These are phyloP conservation scores for Xylaria sp. DNA, from an alignment of 2,329 filamentous ascomycete genomes.

Conservation along the genomic window DNA sequence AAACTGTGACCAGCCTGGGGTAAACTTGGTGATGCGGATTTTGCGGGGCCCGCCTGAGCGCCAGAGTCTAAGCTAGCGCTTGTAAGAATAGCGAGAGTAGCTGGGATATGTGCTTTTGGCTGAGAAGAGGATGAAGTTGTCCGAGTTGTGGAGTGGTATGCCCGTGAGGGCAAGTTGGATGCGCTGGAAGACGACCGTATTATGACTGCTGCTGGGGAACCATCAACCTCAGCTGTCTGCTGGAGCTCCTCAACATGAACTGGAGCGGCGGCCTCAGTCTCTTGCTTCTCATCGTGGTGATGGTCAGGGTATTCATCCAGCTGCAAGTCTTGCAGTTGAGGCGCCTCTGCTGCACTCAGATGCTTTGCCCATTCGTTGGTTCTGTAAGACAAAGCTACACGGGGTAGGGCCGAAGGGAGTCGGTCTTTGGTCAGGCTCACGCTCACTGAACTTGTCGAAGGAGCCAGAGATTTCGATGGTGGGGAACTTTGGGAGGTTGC, in stretches of 20 bases:
- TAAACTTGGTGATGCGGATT: slow-evolving; percentile 3
- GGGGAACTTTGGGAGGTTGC: slow-evolving; percentile 30
- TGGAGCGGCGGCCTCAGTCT: slow-evolving; percentile 61
- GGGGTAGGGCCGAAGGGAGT: slow-evolving; percentile 74
- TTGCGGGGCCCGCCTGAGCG: not conserved
- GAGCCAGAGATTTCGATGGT: slow-evolving; percentile 42
- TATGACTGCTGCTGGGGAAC: slow-evolving; percentile 48
- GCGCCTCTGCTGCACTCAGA: slow-evolving; percentile 75
- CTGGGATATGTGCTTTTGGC: slow-evolving; percentile 20
- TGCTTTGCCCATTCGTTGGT: slow-evolving; percentile 98
- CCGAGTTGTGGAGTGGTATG: slow-evolving; percentile 32
- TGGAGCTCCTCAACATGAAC: slow-evolving; percentile 69
- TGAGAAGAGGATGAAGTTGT: slow-evolving; percentile 20
- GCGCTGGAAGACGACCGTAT: slow-evolving; percentile 39
- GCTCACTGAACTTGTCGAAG: slow-evolving; percentile 40
- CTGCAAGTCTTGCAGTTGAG: slow-evolving; percentile 66
- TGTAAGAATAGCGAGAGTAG: slow-evolving; percentile 21
- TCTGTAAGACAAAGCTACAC: slow-evolving; percentile 79
- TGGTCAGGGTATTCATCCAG: slow-evolving; percentile 49
- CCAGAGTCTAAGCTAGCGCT: slow-evolving; percentile 4
- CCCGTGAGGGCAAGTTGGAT: slow-evolving; percentile 32
- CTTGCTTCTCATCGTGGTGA: slow-evolving; percentile 33
- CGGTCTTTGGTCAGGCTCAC: slow-evolving; percentile 62
- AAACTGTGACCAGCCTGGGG: slow-evolving; percentile 30
- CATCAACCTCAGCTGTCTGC: slow-evolving; percentile 62